Base-by-base conservation (phyloP, 1,284 basidiomycete genomes). In the Pisolithus thermaeus region DNA sequence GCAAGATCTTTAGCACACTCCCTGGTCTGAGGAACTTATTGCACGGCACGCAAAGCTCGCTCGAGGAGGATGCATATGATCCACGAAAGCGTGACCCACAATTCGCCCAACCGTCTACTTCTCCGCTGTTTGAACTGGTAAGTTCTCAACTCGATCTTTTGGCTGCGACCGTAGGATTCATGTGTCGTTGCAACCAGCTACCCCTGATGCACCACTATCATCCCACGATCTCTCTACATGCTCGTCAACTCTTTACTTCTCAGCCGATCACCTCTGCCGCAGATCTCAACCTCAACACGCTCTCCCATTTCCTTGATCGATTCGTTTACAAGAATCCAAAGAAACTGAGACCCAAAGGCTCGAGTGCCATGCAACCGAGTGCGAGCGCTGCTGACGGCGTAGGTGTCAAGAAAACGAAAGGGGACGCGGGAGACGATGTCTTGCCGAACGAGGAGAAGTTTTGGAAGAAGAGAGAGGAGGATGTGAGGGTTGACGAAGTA, bases 311-410 rank as follows among this genome's bases (percentile, higher is more conserved):
- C 78, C 77, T 96, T 32, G 93, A 96, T 63, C 74, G 83, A 3
- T 84, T 82, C 58, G 90, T 98, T 27, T 98, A 94, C 76, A 92
- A 95, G 66, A 98, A 98, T 67, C 89, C 95, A 2, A 99, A 98
- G 75, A 92, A 95, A 70, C 65, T 69, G 0, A 83, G 79, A 42
- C 71, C 81, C 3, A 89, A 87, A 58, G 90, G 93, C 22, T 78
- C 84, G 2, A 91, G 88, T 54, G 89, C 90, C 56, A 99, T 99
- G 97, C 97, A 99, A 71, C 94, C 94, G n/a, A 83, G 85, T 7
- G 87, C 88, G 2, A 79, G 77, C 49, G 79, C 80, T 2, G 55
- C 75, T 16, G 83, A 83, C n/a, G 80, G 82, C 4, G 73, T 73
- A 40, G 79, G 72, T 51, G 87, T 97, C 20, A 84, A 88, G 58